phyloP scores from a whole-genome alignment of 148 eudicot genomes.

The Chenopodium suecicum region DNA sequence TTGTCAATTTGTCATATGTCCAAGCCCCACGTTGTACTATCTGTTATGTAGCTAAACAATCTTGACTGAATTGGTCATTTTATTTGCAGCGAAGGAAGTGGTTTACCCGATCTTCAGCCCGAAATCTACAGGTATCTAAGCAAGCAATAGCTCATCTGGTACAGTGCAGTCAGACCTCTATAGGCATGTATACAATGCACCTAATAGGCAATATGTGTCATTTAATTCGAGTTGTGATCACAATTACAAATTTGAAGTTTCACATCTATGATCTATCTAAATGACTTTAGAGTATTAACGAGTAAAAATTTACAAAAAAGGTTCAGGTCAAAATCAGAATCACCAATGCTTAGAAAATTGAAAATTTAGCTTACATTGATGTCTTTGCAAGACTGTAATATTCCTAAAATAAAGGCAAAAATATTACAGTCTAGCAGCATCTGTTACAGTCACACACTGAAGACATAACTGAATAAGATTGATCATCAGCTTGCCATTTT shows the following conservation, averaged over 20 bases:
- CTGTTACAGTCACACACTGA: background rate
- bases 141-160: background rate
- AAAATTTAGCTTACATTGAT: background rate
- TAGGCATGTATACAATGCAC: background rate
- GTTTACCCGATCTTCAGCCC: too few species aligned
- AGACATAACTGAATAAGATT: background rate
- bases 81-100: background rate
- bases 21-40: background rate
- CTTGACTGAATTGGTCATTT: background rate
- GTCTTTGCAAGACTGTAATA: background rate
- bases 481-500: background rate
- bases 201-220: background rate
- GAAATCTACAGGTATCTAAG: background rate
- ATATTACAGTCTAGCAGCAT: background rate
- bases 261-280: background rate
- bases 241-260: background rate
- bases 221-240: background rate
- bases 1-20: background rate
- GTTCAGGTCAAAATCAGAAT: too few species aligned
- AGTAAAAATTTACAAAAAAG: too few species aligned
- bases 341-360: too few species aligned
- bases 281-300: background rate
- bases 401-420: background rate
- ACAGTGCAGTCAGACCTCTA: background rate
- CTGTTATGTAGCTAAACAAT: background rate